Evolutionary conservation across 225 moss, liverwort and hornwort species (phyloP).

Genomic region (Sphagnum tenellum): DNA sequence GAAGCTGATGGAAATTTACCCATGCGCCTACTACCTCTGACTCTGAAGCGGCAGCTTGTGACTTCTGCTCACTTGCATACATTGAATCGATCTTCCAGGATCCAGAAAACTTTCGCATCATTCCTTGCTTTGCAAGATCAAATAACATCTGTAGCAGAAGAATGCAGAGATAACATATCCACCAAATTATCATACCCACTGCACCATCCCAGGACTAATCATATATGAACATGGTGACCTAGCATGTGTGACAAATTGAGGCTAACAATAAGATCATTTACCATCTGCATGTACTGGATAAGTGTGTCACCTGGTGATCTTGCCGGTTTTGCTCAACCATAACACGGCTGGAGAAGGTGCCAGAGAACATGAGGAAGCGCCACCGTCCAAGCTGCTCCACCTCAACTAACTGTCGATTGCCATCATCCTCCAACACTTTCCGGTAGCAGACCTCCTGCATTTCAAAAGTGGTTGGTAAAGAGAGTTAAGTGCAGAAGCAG

Average conservation of each 20-base stretch:
- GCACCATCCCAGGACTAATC: neutral
- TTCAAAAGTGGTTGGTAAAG: no score
- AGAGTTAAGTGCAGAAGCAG: no score
- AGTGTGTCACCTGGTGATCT: conserved; percentile 33
- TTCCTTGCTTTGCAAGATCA: conserved; percentile 61
- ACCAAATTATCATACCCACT: no score
- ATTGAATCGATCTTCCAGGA: conserved; percentile 75
- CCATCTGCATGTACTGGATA: neutral
- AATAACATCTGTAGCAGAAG: conserved; percentile 41
- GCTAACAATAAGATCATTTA: neutral
- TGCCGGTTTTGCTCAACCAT: conserved; percentile 60
- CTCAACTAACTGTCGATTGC: conserved; percentile 79
- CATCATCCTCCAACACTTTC: conserved; percentile 81
- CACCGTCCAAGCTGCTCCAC: conserved; percentile 93
- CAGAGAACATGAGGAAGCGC: conserved; percentile 72
- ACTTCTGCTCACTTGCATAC: conserved; percentile 20
- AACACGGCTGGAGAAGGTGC: conserved; percentile 67
- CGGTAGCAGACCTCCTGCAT: conserved; percentile 71
- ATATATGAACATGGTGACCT: neutral
- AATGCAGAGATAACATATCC: neutral
- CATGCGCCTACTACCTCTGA: conserved; percentile 45
- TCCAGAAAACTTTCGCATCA: conserved; percentile 81
- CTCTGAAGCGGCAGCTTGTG: conserved; percentile 14
- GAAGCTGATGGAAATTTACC: conserved; percentile 62
- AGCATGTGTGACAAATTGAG: neutral